These are phyloP conservation scores for Trichosanthes cucumerina DNA, from an alignment of 306 rosid species.

Conservation along the genomic window DNA sequence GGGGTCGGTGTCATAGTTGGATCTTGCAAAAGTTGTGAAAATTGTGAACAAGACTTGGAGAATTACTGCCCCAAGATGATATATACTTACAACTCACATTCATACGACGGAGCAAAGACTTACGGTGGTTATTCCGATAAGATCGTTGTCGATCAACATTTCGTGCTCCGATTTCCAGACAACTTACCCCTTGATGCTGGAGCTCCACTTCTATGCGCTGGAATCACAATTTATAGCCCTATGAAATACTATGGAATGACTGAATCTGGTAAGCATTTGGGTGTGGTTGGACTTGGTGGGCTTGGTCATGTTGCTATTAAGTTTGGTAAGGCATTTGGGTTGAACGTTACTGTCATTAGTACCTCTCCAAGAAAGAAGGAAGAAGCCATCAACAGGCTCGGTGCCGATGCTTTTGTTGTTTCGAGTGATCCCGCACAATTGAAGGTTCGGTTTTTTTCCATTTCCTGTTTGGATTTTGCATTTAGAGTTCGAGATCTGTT, in stretches of 20 bases:
- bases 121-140: slow-evolving; percentile 76
- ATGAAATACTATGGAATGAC: slow-evolving; percentile 86
- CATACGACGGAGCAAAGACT: slow-evolving; percentile 42
- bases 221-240: slow-evolving; percentile 83
- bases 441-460: slow-evolving; percentile 34
- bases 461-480: neutral
- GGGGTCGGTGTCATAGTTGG: slow-evolving; percentile 89
- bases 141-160: slow-evolving; percentile 64
- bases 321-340: slow-evolving; percentile 81
- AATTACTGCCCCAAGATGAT: slow-evolving; percentile 52
- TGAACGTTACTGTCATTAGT: slow-evolving; percentile 92
- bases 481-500: neutral
- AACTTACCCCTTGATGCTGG: slow-evolving; percentile 70
- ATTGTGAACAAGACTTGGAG: slow-evolving; percentile 67
- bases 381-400: slow-evolving; percentile 60
- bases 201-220: slow-evolving; percentile 92
- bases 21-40: slow-evolving; percentile 64
- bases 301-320: slow-evolving; percentile 87
- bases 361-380: slow-evolving; percentile 47
- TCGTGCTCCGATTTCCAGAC: slow-evolving; percentile 53
- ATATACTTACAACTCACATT: slow-evolving; percentile 44
- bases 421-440: slow-evolving; percentile 46
- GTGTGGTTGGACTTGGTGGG: slow-evolving; percentile 95
- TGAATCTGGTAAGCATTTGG: slow-evolving; percentile 79
- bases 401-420: slow-evolving; percentile 77